Percentiles rank a stretch among this genome's conserved stretches.
phyloP scores from a whole-genome alignment of 257 asterid genomes.

The Nicotiana tabacum region DNA sequence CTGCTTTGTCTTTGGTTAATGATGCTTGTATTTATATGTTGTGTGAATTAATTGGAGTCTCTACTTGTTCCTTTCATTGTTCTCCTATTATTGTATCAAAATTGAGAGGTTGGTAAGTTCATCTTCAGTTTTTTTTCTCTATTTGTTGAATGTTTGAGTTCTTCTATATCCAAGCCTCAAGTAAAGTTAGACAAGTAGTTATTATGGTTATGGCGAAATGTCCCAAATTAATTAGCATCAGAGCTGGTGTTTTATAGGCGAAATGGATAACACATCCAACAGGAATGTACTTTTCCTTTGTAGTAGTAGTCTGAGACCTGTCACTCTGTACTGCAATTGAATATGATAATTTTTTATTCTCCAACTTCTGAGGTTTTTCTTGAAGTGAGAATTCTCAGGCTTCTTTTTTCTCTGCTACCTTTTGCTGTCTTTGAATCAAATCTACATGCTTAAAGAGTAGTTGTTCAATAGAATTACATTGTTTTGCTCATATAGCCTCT shows the following conservation, averaged over 20 bases:
- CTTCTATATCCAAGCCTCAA: neutral
- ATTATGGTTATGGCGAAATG: neutral
- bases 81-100: neutral
- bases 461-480: neutral
- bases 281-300: neutral
- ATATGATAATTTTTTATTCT: neutral
- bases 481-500: conserved; percentile 2
- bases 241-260: neutral
- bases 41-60: neutral
- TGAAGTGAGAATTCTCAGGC: neutral
- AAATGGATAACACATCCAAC: neutral
- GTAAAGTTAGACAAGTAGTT: neutral
- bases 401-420: neutral
- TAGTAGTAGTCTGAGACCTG: neutral
- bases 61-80: neutral
- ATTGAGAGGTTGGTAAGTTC: neutral
- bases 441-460: conserved; percentile 1
- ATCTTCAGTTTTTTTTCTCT: neutral
- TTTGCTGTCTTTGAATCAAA: neutral
- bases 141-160: conserved; percentile 1
- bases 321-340: neutral
- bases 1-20: neutral
- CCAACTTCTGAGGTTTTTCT: neutral
- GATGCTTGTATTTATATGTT: neutral
- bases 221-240: neutral